A percentile compares a stretch with the other conserved stretches of the same genome.
These are phyloP conservation scores for Dothideomycetes sp. DNA, from an alignment of 2,329 filamentous ascomycete species.

Conservation along the genomic window DNA sequence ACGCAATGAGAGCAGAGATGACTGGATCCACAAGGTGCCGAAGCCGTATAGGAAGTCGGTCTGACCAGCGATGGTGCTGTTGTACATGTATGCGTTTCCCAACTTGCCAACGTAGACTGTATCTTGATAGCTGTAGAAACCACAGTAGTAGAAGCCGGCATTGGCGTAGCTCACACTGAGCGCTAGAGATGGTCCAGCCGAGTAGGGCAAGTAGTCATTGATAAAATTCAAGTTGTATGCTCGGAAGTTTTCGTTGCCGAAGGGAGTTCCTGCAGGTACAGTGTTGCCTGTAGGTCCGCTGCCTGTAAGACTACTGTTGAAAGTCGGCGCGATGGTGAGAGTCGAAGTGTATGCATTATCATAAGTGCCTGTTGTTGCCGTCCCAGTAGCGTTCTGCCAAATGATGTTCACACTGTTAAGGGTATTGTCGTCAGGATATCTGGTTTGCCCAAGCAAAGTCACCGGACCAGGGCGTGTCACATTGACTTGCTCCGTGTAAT, in stretches of 20 bases:
- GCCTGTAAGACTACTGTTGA: slow-evolving; percentile 52
- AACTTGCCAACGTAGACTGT: slow-evolving; percentile 59
- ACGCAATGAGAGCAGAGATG: slow-evolving; percentile 43
- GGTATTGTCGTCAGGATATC: slow-evolving; percentile 33
- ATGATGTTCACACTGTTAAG: slow-evolving; percentile 45
- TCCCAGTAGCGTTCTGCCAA: slow-evolving; percentile 46
- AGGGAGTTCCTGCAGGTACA: slow-evolving; percentile 50
- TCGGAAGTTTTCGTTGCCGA: slow-evolving; percentile 52
- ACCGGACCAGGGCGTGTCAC: slow-evolving; percentile 51
- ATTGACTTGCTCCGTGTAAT: slow-evolving; percentile 55
- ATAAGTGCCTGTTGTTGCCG: slow-evolving; percentile 26
- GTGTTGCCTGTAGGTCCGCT: slow-evolving; percentile 50
- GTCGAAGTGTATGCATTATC: slow-evolving; percentile 55
- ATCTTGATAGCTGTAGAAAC: slow-evolving; percentile 58
- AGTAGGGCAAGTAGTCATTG: slow-evolving; percentile 45
- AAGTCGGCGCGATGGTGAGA: slow-evolving; percentile 51
- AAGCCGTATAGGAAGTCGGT: slow-evolving; percentile 62
- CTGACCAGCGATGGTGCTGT: slow-evolving; percentile 49
- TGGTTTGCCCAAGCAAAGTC: slow-evolving; percentile 49
- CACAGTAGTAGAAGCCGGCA: slow-evolving; percentile 55
- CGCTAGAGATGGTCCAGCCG: slow-evolving; percentile 48
- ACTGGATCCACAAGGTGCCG: slow-evolving; percentile 51
- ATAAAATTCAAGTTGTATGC: slow-evolving; percentile 57
- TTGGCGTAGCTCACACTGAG: slow-evolving; percentile 53
- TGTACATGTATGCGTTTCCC: slow-evolving; percentile 54